Evolutionary conservation across 2,329 filamentous ascomycete species (phyloP).

Genomic region (Stachybotrys elegans): DNA sequence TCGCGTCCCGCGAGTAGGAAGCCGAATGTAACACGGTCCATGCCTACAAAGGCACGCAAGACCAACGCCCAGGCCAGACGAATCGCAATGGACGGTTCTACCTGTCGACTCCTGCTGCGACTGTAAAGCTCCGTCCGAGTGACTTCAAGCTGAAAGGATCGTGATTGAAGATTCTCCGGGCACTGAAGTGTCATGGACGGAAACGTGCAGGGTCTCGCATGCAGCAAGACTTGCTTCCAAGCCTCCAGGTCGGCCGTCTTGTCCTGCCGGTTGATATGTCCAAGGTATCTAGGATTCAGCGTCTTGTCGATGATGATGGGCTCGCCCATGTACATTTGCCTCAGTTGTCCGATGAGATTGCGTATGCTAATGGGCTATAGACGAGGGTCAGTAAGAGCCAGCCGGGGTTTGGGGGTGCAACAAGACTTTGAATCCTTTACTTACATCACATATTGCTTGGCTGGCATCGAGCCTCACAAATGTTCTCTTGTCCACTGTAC

Average conservation of each 20-base stretch:
- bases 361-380: constrained; percentile 32
- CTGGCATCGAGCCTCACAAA: constrained; percentile 46
- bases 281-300: constrained; percentile 18
- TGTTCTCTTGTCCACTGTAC: constrained; percentile 36
- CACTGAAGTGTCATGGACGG: constrained; percentile 30
- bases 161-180: constrained; percentile 24
- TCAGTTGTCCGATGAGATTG: constrained; percentile 41
- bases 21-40: constrained; percentile 50
- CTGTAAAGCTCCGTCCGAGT: constrained; percentile 33
- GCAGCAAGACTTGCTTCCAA: constrained; percentile 37
- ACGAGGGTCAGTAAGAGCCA: neutral
- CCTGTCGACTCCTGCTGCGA: constrained; percentile 32
- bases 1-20: constrained; percentile 41
- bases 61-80: constrained; percentile 57
- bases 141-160: constrained; percentile 35
- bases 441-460: constrained; percentile 44
- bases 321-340: constrained; percentile 36
- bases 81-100: constrained; percentile 45
- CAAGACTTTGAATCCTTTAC: constrained; percentile 4
- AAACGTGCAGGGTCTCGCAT: constrained; percentile 38
- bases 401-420: too few relatives aligned
- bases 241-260: constrained; percentile 32
- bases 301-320: constrained; percentile 18
- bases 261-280: constrained; percentile 21
- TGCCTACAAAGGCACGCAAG: constrained; percentile 48